Conservation (phyloP, 108 stramenopile species). For the Cylindrotheca fusiformis region DNA sequence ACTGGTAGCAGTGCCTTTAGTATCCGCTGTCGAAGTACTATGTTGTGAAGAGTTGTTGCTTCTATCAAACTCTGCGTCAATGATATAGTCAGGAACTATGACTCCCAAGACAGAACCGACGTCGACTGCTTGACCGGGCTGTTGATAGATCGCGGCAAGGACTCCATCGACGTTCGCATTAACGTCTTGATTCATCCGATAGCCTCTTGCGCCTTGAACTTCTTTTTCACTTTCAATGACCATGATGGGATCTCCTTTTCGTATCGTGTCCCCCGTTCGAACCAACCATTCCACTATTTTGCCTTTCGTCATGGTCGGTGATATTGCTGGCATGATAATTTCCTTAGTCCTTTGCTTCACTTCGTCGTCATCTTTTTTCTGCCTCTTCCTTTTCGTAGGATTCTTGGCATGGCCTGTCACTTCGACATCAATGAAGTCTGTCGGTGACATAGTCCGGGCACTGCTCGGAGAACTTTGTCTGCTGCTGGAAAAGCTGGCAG, state of each 20-base stretch:
- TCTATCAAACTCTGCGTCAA: neutral
- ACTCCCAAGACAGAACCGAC: neutral
- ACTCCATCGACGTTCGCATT: neutral
- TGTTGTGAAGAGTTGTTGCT: neutral
- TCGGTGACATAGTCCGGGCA: neutral
- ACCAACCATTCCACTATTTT: neutral
- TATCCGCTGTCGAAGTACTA: neutral
- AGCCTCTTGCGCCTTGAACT: neutral
- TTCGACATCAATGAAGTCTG: neutral
- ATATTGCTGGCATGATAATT: neutral
- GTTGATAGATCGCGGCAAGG: neutral
- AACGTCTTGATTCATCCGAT: neutral
- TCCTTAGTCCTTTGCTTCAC: neutral
- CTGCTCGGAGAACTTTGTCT: too few species aligned
- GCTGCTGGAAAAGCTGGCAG: too few species aligned
- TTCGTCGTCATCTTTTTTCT: neutral
- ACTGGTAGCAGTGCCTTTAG: neutral
- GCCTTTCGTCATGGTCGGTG: neutral
- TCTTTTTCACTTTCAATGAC: neutral
- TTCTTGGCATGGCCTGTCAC: neutral
- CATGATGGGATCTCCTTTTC: neutral
- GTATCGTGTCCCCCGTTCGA: neutral
- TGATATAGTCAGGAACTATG: neutral
- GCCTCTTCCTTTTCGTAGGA: neutral
- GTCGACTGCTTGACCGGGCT: neutral